Evolutionary conservation across 139 green algal species (phyloP).

Genomic region (Chlorokybus atmophyticus): DNA sequence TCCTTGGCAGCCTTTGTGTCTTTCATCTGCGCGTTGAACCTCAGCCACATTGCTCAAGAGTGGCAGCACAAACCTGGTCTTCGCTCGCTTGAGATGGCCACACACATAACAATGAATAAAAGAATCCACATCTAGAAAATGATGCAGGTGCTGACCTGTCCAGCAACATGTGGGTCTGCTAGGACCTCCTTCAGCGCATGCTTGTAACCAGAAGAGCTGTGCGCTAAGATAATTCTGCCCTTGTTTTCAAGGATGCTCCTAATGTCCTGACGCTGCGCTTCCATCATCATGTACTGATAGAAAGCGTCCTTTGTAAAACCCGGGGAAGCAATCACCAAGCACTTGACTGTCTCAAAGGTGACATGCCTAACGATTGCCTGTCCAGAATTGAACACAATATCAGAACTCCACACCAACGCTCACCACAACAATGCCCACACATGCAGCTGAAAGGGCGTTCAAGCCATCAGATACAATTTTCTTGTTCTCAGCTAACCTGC

Average conservation of each 20-base stretch:
- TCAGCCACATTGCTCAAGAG: too few species aligned
- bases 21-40: too few species aligned
- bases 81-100: neutral
- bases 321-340: slow-evolving; percentile 84
- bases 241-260: slow-evolving; percentile 57
- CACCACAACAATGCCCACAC: too few species aligned
- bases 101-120: slow-evolving; percentile 1
- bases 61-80: too few species aligned
- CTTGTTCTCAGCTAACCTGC: slow-evolving; percentile 4
- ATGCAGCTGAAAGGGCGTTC: too few species aligned
- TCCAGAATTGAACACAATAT: too few species aligned
- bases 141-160: slow-evolving; percentile 11
- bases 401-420: too few species aligned
- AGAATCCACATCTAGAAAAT: slow-evolving; percentile 3
- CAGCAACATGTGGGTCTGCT: slow-evolving; percentile 30
- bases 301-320: slow-evolving; percentile 88
- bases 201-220: slow-evolving; percentile 74
- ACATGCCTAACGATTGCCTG: slow-evolving; percentile 59
- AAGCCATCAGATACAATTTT: too few species aligned
- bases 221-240: slow-evolving; percentile 50
- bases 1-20: slow-evolving; percentile 81
- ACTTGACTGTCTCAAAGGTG: slow-evolving; percentile 77
- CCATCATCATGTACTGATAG: slow-evolving; percentile 51
- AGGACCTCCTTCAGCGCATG: slow-evolving; percentile 74
- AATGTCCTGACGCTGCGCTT: slow-evolving; percentile 48